Conservation (phyloP, 2,329 filamentous ascomycete species). For the Aquanectria penicillioides region DNA sequence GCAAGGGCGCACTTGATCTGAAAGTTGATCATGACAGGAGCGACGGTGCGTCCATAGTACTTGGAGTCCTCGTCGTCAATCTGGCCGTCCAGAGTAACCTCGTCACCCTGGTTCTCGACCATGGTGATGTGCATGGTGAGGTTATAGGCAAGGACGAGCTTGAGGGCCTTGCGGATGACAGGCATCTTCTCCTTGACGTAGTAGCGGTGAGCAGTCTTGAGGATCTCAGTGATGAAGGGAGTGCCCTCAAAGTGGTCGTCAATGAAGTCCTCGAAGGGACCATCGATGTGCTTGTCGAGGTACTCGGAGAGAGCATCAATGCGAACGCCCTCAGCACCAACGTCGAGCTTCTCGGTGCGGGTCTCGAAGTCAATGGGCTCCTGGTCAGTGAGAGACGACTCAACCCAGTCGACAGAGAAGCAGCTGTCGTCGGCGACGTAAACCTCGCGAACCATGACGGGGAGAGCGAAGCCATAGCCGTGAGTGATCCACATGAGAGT, state of each 20-base stretch:
- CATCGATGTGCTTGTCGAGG: slow-evolving; percentile 93
- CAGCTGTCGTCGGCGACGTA: slow-evolving; percentile 92
- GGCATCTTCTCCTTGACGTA: slow-evolving; percentile 88
- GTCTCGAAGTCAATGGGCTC: slow-evolving; percentile 85
- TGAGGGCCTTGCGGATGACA: slow-evolving; percentile 93
- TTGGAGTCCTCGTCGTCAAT: slow-evolving; percentile 88
- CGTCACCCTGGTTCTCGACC: slow-evolving; percentile 87
- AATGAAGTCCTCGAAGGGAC: slow-evolving; percentile 90
- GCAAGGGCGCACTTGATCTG: slow-evolving; percentile 98
- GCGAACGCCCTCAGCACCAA: slow-evolving; percentile 88
- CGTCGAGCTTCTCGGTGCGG: slow-evolving; percentile 87
- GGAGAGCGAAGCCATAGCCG: slow-evolving; percentile 92
- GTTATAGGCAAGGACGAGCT: slow-evolving; percentile 95
- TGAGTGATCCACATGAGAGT: slow-evolving; percentile 91
- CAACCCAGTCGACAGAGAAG: slow-evolving; percentile 94
- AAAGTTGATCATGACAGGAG: slow-evolving; percentile 99
- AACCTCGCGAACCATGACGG: slow-evolving; percentile 93
- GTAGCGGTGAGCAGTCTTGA: slow-evolving; percentile 95
- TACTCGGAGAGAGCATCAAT: slow-evolving; percentile 86
- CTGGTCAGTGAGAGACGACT: slow-evolving; percentile 74
- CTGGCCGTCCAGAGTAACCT: slow-evolving; percentile 80
- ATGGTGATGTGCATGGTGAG: slow-evolving; percentile 94
- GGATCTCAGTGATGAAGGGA: slow-evolving; percentile 92
- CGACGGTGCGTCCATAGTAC: slow-evolving; percentile 89
- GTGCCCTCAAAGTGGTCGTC: slow-evolving; percentile 97